Base-by-base conservation (phyloP, 108 stramenopile species). In the Cylindrotheca fusiformis region DNA sequence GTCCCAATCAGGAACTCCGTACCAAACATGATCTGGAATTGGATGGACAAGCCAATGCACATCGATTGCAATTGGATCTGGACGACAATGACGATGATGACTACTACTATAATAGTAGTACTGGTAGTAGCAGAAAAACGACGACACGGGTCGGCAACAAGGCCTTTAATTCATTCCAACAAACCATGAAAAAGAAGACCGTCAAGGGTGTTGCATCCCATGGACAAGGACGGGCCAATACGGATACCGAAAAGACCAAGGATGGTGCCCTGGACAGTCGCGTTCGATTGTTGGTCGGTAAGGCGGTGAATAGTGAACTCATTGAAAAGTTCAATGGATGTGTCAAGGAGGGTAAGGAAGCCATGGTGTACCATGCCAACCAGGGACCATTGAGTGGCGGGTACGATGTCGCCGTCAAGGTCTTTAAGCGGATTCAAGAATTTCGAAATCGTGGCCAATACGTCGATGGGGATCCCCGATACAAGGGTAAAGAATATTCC, bases 331-430 rank as follows among this genome's bases (percentile, higher is more conserved):
- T 75, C 36, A 79, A 88, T 68, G 92, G 92, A 2, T 72, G 74
- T 14, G 88, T 94, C 12, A 86, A 88, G 52, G 83, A 94, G 61
- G 92, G 92, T 1, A 90, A 94, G 57, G 92, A 94, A 55, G 92
- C 85, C 0, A 25, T 88, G 36, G 76, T 94, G 0, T 88, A 85
- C 63, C 88, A 94, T 63, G 92, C 86, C 4, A 67, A 84, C 23
- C 55, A 69, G 24, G 82, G 82, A 25, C 49, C 51, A 2, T 6
- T 10, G 14, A 83, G 78, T 61, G 73, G 68, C 55, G 83, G 81
- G 4, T 65, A 64, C 56, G 88, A 94, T 69, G 87, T 94, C 10
- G 88, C 88, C 18, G 74, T 94, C 56, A 94, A 94, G 59, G 80
- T 94, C 4, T 90, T 90, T 64, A 89, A 94, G 54, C 71, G 88